These are phyloP conservation scores for Stagonosporopsis rhizophila DNA, from an alignment of 2,329 filamentous ascomycete genomes.

Conservation along the genomic window DNA sequence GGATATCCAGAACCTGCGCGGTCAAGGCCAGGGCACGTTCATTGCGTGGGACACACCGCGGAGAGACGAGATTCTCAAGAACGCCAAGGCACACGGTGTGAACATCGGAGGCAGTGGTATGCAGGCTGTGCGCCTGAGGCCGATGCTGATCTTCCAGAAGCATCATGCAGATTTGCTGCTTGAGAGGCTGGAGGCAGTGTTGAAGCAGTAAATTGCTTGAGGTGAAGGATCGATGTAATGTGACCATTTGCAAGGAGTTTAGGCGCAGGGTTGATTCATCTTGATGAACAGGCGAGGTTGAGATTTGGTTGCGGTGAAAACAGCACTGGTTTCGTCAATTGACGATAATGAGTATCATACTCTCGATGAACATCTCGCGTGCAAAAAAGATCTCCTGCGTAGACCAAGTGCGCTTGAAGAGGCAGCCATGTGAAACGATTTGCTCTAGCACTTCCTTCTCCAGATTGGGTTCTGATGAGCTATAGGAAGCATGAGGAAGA, in stretches of 20 bases:
- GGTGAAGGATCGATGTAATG: background rate
- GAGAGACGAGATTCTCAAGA: slow-evolving; percentile 78
- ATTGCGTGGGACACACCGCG: slow-evolving; percentile 88
- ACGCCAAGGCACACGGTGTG: slow-evolving; percentile 79
- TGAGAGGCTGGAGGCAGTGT: slow-evolving; percentile 78
- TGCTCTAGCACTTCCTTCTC: no score
- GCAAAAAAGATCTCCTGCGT: no score
- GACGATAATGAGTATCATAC: no score
- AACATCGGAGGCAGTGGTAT: slow-evolving; percentile 87
- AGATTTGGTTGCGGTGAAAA: no score
- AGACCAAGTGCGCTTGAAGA: no score
- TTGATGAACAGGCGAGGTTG: no score
- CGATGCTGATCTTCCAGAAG: slow-evolving; percentile 93
- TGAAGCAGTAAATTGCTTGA: slow-evolving; percentile 50
- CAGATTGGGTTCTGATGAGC: no score
- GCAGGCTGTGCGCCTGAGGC: slow-evolving; percentile 77
- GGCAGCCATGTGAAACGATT: no score
- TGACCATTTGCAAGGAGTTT: slow-evolving; percentile 2
- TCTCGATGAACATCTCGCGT: no score
- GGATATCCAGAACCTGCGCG: slow-evolving; percentile 82
- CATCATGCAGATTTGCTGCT: slow-evolving; percentile 87
- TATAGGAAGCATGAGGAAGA: no score
- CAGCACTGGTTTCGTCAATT: no score
- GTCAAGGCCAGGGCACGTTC: slow-evolving; percentile 88
- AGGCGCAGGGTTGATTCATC: no score